These are phyloP conservation scores for Sarocladium brachiariae DNA, from an alignment of 2,329 filamentous ascomycete genomes.

Conservation along the genomic window DNA sequence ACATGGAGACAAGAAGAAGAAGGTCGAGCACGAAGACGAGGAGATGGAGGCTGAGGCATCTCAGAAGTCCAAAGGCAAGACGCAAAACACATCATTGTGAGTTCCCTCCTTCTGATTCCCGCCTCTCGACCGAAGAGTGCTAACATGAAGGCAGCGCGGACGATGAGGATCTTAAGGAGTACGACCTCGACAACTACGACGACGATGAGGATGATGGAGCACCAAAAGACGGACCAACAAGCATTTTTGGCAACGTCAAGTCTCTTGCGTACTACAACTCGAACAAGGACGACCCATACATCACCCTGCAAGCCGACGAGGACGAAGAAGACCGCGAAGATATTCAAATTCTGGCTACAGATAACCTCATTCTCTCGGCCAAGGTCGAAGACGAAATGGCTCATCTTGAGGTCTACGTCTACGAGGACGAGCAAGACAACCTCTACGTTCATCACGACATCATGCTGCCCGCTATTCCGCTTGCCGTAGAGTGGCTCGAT, in stretches of 20 bases:
- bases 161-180: conserved; percentile 91
- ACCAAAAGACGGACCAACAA: conserved; percentile 61
- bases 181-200: conserved; percentile 94
- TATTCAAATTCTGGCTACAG: conserved; percentile 82
- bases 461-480: conserved; percentile 93
- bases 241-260: conserved; percentile 94
- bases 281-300: conserved; percentile 93
- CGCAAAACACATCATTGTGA: conserved; percentile 14
- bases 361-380: conserved; percentile 86
- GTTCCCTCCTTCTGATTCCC: neutral
- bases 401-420: conserved; percentile 94
- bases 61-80: conserved; percentile 16
- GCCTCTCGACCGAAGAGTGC: neutral
- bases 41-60: conserved; percentile 28
- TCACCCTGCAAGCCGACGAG: conserved; percentile 68
- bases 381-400: conserved; percentile 97
- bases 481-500: conserved; percentile 94
- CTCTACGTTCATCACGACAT: conserved; percentile 99
- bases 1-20: conserved; percentile 17
- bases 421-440: conserved; percentile 91
- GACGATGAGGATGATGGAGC: conserved; percentile 58
- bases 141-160: conserved; percentile 40
- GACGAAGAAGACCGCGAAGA: conserved; percentile 90
- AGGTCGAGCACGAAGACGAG: conserved; percentile 25
- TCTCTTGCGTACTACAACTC: conserved; percentile 89